phyloP scores from a whole-genome alignment of 257 asterid genomes.

The Ajuga chamaepitys region DNA sequence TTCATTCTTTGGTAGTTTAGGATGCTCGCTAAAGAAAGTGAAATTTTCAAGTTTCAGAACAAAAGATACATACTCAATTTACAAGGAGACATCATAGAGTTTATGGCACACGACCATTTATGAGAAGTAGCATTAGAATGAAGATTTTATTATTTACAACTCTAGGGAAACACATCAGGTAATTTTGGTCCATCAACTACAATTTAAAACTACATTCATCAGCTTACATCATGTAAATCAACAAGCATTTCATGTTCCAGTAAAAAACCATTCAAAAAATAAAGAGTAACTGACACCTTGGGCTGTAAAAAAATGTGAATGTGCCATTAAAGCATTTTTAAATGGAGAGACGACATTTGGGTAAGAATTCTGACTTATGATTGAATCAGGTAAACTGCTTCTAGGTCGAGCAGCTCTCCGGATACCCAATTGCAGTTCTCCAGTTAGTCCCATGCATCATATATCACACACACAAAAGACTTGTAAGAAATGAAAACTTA shows the following conservation, averaged over 20 bases:
- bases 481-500: background rate
- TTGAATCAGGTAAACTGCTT: constrained; percentile 78
- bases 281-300: constrained; percentile 49
- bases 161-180: background rate
- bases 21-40: too few species aligned
- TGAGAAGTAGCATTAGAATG: too few species aligned
- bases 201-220: background rate
- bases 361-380: constrained; percentile 66
- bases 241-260: background rate
- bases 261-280: background rate
- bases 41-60: too few species aligned
- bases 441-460: constrained; percentile 69
- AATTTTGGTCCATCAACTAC: background rate
- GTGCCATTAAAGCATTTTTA: constrained; percentile 52
- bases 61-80: too few species aligned
- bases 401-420: constrained; percentile 92
- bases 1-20: too few species aligned
- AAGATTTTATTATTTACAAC: background rate
- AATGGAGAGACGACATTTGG: constrained; percentile 66
- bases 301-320: constrained; percentile 69
- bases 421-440: constrained; percentile 79
- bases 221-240: background rate
- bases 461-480: background rate
- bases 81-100: too few species aligned
- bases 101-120: too few species aligned